Base-by-base conservation (phyloP, 225 moss, liverwort and hornwort genomes). In the Marchantia polymorpha region DNA sequence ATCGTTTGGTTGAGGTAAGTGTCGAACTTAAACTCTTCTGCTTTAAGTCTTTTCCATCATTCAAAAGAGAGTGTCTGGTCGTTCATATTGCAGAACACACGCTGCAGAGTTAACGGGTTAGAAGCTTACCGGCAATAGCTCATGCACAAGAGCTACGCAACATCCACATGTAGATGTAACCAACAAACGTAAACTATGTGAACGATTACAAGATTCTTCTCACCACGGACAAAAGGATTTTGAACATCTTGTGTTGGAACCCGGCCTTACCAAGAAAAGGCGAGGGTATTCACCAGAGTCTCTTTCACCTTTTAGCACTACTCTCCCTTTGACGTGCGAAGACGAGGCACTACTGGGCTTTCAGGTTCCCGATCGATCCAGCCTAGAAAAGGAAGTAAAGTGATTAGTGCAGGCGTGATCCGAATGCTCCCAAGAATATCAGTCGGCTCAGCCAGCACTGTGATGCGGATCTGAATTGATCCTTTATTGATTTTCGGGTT, bases 1-100 rank as follows among this genome's bases (percentile, higher is more conserved):
- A 99, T 81, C 92, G 92, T 74, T 89, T 99, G 85, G 97, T 99
- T 51, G 97, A 99, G 97, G 97, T 97, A 82, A 76, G 50, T 26
- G n/a, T 48, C 50, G 7, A 22, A 26, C 47, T 48, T 4, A 17
- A 31, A 27, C 14, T 7, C 39, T 61, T 30, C n/a, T 12, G 23
- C 52, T 73, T 49, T 13, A 74, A 0, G n/a, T 71, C 39, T 39
- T 39, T 39, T 39, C 39, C 39, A 39, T 2, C 39, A 39, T 39
- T 39, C 39, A 39, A 39, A 39, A 39, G 39, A 39, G 39, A 2
- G 39, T 39, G 39, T 39, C 39, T 39, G 3, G 39, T 39, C 5
- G 39, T 2, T 39, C 39, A 39, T 39, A 39, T 39, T 39, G 39
- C 39, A 39, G 39, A 39, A 39, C 39, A 39, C 39, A 39, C 39